A percentile compares a stretch with the other conserved stretches of the same genome.
These are phyloP conservation scores for Cladosporium sp. DNA, from an alignment of 2,329 filamentous ascomycete species.

Conservation along the genomic window DNA sequence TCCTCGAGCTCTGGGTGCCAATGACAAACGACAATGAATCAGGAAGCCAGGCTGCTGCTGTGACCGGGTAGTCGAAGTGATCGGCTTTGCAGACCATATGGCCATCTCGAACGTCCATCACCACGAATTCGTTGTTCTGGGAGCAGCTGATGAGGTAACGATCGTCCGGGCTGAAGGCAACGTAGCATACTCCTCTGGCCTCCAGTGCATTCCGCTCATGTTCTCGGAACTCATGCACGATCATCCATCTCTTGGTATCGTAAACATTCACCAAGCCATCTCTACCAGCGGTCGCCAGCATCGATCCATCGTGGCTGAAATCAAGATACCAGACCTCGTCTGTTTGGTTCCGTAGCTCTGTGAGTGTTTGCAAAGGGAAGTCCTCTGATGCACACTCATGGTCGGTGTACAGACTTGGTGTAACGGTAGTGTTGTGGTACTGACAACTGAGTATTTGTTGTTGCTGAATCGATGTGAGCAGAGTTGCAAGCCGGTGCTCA, in stretches of 20 bases:
- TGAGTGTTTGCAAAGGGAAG: conserved; percentile 73
- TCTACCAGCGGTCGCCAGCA: conserved; percentile 78
- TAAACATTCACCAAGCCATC: conserved; percentile 79
- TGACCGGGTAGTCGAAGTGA: conserved; percentile 80
- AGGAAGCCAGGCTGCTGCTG: conserved; percentile 83
- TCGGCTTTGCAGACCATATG: conserved; percentile 64
- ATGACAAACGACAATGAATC: conserved; percentile 78
- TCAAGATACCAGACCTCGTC: conserved; percentile 91
- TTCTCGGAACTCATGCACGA: conserved; percentile 53
- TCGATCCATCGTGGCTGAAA: conserved; percentile 85
- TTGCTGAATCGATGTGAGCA: conserved; percentile 82
- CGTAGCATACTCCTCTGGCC: conserved; percentile 67
- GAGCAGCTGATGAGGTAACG: conserved; percentile 80
- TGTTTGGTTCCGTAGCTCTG: conserved; percentile 70
- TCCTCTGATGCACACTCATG: conserved; percentile 78
- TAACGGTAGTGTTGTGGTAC: conserved; percentile 79
- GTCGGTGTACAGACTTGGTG: conserved; percentile 86
- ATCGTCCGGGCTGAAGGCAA: conserved; percentile 92
- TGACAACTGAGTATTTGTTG: conserved; percentile 80
- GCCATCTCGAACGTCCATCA: conserved; percentile 48
- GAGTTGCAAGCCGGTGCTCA: conserved; percentile 78
- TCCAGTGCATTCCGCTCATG: conserved; percentile 31
- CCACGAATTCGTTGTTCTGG: conserved; percentile 39
- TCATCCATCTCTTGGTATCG: conserved; percentile 69
- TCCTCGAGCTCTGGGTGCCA: conserved; percentile 69